Base-by-base conservation (phyloP, 1,139 yeast species). In the Candida sanyaensis region DNA sequence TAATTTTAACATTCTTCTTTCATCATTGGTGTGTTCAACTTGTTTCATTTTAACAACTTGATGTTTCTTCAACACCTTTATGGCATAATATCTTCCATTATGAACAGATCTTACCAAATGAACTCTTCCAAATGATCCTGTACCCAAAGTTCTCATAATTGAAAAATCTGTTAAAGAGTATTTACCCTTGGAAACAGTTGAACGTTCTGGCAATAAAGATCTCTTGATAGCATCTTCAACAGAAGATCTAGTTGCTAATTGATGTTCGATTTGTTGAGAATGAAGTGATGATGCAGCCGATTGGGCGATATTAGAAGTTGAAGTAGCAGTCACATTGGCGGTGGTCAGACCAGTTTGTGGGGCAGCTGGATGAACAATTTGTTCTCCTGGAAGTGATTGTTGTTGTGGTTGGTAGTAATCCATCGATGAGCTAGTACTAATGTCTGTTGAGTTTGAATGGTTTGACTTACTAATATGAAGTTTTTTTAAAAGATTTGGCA, bases 11-110 rank as follows among this genome's bases (percentile, higher is more conserved):
- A 81, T 80, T 56, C 83, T 66, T 45, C 86, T 67, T 61, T 81
- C 86, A 60, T 81, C 86, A 57, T 81, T 81, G 30, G 86, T 81
- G 65, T 81, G 86, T 60, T 81, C 86, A 37, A 81, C 83, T 61
- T 81, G 86, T 57, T 80, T 81, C 75, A 81, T 81, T 57, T 76
- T 79, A 30, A 81, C 82, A 49, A 81, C 85, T 61, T 80, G 80
- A 33, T 77, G 76, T 57, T 81, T 81, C 57, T 80, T 75, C 60
- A 81, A 71, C 10, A 79, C 83, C 59, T 81, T 81, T 68, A 81
- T 80, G 41, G 85, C 85, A 57, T 81, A 81, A 57, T 74, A 81
- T 46, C 85, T 66, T 3, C 84, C 84, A 56, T 81, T 81, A 61
- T 81, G 86, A 13, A 79, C 80, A 1, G 82, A 77, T 44, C 84